These are phyloP conservation scores for Camellia japonica DNA, from an alignment of 148 eudicot species.

Conservation along the genomic window DNA sequence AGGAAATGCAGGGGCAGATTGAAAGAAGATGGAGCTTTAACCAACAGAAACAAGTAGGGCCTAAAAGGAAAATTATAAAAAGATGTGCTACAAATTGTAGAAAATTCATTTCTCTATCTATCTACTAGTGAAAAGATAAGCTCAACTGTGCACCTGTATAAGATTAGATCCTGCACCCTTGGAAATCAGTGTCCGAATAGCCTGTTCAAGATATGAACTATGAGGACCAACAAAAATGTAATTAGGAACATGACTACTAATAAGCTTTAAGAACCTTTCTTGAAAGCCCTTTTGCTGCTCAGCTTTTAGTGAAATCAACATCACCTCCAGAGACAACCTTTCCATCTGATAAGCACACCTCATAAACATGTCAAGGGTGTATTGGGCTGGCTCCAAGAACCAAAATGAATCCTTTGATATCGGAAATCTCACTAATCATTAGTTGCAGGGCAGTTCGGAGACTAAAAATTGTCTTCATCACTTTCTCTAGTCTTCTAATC, in stretches of 20 bases:
- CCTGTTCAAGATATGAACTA: constrained; percentile 35
- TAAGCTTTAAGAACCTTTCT: constrained; percentile 56
- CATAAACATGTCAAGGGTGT: constrained; percentile 75
- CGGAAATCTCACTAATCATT: constrained; percentile 55
- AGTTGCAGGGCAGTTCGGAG: constrained; percentile 63
- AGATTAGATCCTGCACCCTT: constrained; percentile 80
- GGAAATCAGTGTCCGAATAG: constrained; percentile 67
- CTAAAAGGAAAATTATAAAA: constrained; percentile 30
- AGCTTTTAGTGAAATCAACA: constrained; percentile 46
- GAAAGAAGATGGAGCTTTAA: constrained; percentile 81
- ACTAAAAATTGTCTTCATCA: constrained; percentile 58
- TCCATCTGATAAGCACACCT: constrained; percentile 60
- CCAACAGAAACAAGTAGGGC: constrained; percentile 81
- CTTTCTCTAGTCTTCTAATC: constrained; percentile 69
- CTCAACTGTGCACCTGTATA: constrained; percentile 54
- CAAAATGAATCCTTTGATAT: constrained; percentile 48
- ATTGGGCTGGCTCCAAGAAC: constrained; percentile 74
- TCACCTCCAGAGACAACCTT: constrained; percentile 26
- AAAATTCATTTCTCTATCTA: constrained; percentile 9
- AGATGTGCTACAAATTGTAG: constrained; percentile 6
- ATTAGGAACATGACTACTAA: neutral
- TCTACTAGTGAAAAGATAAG: neutral
- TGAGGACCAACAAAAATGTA: neutral
- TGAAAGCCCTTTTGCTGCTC: constrained; percentile 61
- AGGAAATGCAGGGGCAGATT: constrained; percentile 85